Evolutionary conservation across 169 alveolate species (phyloP).

Genomic region (Plasmodium relictum): DNA sequence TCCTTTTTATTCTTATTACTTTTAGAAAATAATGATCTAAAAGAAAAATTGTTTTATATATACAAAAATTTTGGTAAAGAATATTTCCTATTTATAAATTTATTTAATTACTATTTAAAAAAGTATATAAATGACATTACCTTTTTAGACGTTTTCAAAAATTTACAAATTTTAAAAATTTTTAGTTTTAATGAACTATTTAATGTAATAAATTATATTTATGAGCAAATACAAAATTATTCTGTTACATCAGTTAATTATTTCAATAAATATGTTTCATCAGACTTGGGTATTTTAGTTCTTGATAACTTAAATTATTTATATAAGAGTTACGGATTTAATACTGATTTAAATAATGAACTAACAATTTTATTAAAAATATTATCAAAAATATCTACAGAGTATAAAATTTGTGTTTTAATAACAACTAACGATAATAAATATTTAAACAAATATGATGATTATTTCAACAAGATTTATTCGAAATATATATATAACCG

Average conservation of each 20-base stretch:
- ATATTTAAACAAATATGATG: constrained; percentile 14
- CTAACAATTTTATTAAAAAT: constrained; percentile 4
- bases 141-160: constrained; percentile 43
- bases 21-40: background rate
- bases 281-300: constrained; percentile 46
- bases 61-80: constrained; percentile 11
- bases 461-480: constrained; percentile 1
- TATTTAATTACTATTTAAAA: constrained; percentile 38
- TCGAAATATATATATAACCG: constrained; percentile 42
- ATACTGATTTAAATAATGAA: background rate
- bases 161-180: constrained; percentile 64
- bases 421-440: constrained; percentile 50
- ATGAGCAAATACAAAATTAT: constrained; percentile 27
- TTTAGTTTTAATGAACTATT: constrained; percentile 53
- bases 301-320: constrained; percentile 59
- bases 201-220: constrained; percentile 36
- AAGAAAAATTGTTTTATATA: background rate
- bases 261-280: constrained; percentile 56
- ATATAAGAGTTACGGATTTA: background rate
- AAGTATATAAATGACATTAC: constrained; percentile 38
- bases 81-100: constrained; percentile 11
- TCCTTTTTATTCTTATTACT: constrained; percentile 33
- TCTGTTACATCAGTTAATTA: background rate
- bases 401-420: constrained; percentile 43
- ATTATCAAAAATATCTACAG: constrained; percentile 22